phyloP scores from a whole-genome alignment of 176 grass and related monocot species.

The Zoysia japonica region DNA sequence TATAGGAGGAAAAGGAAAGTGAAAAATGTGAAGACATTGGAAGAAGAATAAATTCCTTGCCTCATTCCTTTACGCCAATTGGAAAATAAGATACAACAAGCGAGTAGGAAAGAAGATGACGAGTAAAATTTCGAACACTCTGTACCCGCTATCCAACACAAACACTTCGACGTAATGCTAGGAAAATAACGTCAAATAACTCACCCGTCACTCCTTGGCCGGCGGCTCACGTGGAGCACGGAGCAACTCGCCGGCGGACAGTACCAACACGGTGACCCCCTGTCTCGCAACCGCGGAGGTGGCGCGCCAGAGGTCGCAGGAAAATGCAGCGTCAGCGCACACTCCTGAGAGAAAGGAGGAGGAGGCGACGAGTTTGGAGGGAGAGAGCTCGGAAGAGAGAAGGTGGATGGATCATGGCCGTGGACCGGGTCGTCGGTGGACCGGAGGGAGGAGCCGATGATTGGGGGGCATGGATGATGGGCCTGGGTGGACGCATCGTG shows the following conservation, averaged over 20 bases:
- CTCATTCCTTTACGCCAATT: background rate
- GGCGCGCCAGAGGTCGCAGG: background rate
- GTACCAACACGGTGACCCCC: background rate
- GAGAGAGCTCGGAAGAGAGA: constrained; percentile 14
- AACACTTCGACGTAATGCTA: constrained; percentile 23
- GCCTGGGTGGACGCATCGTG: constrained; percentile 27
- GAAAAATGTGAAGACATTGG: background rate
- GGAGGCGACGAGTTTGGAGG: background rate
- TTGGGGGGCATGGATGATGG: background rate
- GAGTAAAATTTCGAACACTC: background rate
- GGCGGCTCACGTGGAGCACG: background rate
- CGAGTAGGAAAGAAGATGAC: background rate
- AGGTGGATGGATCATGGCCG: constrained; percentile 4
- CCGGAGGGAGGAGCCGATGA: background rate
- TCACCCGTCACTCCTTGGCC: background rate
- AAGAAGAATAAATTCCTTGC: background rate
- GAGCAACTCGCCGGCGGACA: background rate
- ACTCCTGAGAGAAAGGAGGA: background rate
- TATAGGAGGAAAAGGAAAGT: background rate
- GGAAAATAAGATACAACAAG: background rate
- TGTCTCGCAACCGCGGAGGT: background rate
- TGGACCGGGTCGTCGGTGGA: constrained; percentile 39
- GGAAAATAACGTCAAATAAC: background rate
- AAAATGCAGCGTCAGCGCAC: constrained; percentile 19
- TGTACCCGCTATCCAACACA: background rate